These are phyloP conservation scores for Fistulifera pelliculosa DNA, from an alignment of 108 stramenopile species.

Conservation along the genomic window DNA sequence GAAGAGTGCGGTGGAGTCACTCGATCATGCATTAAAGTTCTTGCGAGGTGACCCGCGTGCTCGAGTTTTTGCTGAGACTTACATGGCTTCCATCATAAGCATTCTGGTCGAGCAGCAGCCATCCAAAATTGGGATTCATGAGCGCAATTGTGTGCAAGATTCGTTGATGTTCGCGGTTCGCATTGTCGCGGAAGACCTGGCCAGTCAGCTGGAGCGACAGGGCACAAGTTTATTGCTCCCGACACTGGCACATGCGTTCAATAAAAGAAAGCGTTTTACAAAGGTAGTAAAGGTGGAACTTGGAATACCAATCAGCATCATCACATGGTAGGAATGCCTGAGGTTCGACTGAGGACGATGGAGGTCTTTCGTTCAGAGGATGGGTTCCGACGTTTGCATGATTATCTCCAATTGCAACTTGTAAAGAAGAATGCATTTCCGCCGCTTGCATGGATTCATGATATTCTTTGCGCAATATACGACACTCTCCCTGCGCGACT, in stretches of 20 bases:
- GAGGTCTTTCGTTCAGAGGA: slow-evolving; percentile 34
- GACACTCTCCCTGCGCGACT: neutral
- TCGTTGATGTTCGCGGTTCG: slow-evolving; percentile 38
- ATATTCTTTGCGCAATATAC: slow-evolving; percentile 1
- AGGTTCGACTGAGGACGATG: slow-evolving; percentile 58
- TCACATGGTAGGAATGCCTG: slow-evolving; percentile 35
- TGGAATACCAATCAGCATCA: slow-evolving; percentile 38
- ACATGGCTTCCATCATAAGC: slow-evolving; percentile 64
- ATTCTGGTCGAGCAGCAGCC: slow-evolving; percentile 82
- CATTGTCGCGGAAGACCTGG: slow-evolving; percentile 60
- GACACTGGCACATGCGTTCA: slow-evolving; percentile 51
- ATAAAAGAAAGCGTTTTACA: slow-evolving; percentile 76
- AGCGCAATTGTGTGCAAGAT: slow-evolving; percentile 77
- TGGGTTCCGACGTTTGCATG: slow-evolving; percentile 41
- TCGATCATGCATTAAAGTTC: slow-evolving; percentile 36
- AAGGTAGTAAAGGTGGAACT: slow-evolving; percentile 34
- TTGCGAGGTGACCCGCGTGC: slow-evolving; percentile 28
- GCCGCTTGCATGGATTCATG: neutral
- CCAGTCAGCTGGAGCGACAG: slow-evolving; percentile 29
- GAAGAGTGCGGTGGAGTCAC: slow-evolving; percentile 70
- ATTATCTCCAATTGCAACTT: slow-evolving; percentile 17
- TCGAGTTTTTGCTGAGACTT: slow-evolving; percentile 55
- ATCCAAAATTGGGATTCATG: slow-evolving; percentile 54
- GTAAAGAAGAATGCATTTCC: no score
- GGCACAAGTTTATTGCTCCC: slow-evolving; percentile 26